Evolutionary conservation across 805 yeast genomes (phyloP).

Genomic region (Debaryomyces castellii): DNA sequence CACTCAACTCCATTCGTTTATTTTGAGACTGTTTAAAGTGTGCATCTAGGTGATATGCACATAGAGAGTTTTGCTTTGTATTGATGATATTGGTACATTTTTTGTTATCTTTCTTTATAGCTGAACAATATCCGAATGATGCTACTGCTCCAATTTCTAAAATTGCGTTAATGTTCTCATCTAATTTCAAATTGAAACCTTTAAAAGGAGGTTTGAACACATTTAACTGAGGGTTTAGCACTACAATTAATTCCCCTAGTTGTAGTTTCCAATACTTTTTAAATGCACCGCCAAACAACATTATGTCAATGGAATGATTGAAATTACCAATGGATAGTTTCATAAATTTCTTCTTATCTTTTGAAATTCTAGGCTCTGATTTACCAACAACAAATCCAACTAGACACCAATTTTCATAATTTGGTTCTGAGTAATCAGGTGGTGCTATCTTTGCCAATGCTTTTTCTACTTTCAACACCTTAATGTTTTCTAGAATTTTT

Average conservation of each 20-base stretch:
- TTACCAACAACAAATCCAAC: constrained; percentile 68
- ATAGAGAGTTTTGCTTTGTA: constrained; percentile 49
- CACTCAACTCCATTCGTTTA: constrained; percentile 76
- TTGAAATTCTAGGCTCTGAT: constrained; percentile 45
- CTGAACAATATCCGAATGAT: constrained; percentile 68
- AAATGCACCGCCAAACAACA: constrained; percentile 66
- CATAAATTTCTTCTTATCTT: constrained; percentile 48
- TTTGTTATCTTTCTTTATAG: constrained; percentile 45
- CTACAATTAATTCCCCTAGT: constrained; percentile 70
- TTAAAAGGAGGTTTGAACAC: constrained; percentile 9
- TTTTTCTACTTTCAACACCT: constrained; percentile 57
- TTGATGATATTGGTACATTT: constrained; percentile 65
- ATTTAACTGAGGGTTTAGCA: constrained; percentile 63
- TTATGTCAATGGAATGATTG: constrained; percentile 54
- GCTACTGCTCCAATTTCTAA: constrained; percentile 73
- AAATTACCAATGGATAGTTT: constrained; percentile 69
- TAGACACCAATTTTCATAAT: constrained; percentile 73
- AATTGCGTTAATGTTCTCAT: constrained; percentile 49
- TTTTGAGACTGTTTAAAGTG: constrained; percentile 51
- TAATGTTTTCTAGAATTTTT: constrained; percentile 44
- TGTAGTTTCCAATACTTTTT: constrained; percentile 70
- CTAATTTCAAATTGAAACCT: constrained; percentile 56
- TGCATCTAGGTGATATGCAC: constrained; percentile 71
- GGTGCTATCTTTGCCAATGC: constrained; percentile 64
- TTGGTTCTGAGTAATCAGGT: constrained; percentile 69